Evolutionary conservation across 768 basidiomycete genomes (phyloP), one percentile per base, ranked within the genome.

Genomic region (Clitopilus hobsonii): DNA sequence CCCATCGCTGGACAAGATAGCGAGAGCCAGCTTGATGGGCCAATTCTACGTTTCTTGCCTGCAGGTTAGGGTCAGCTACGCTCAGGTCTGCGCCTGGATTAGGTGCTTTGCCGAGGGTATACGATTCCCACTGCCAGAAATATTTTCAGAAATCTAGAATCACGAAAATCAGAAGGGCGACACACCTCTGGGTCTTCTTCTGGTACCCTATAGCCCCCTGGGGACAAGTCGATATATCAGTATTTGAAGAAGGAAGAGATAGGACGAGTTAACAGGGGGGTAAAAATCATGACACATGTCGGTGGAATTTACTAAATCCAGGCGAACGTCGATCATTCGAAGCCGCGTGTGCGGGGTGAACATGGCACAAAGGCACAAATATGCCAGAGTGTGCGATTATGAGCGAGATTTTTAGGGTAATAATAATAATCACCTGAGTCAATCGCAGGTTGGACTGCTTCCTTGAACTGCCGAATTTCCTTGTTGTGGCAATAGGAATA

Each of bases 401-500:
- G 52, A 51, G 28, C 52, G 54, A 48, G 56, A 55, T 26, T 49
- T 54, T 28, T 41, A 57, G 56, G 57, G 59, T 59, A 57, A 59
- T 57, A 62, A 60, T 61, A 58, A 58, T 61, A 59, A 54, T 76
- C 74, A 85, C 89, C 89, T 70, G 86, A 72, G 59, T 80, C 76
- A 61, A 84, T 45, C 22, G 22, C 41, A 16, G 41, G 41, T 65
- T 83, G 84, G 60, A 75, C 66, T 56, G 89, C 74, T 69, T 94
- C 94, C 71, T 89, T 89, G 78, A 98, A 99, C 72, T 99, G 97
- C 55, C 95, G 87, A 58, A 98, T 93, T 72, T 97, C 87, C 51
- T 85, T 81, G 69, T 94, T 91, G 74, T 99, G 94, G 74, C 96
- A 94, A 70, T 91, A 97, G 49, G 92, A 87, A 73, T 98, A 98